Evolutionary conservation across 306 rosid genomes (phyloP).

Genomic region (Glycine tomentella): DNA sequence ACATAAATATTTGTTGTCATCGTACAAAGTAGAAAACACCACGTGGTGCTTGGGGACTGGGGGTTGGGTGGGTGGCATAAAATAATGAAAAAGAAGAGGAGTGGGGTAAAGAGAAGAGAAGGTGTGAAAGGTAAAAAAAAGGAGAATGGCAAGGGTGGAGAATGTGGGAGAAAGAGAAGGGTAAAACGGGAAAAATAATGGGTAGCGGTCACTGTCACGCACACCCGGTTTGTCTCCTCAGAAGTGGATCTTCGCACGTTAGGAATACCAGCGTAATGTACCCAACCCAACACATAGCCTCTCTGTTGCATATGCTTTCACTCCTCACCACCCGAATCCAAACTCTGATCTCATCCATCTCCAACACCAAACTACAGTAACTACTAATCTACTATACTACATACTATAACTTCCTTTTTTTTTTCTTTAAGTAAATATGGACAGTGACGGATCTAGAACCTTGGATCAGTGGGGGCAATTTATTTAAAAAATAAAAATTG

Average conservation of each 20-base stretch:
- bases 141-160: neutral
- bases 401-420: neutral
- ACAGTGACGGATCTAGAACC: too few relatives aligned
- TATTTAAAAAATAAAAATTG: too few relatives aligned
- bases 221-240: constrained; percentile 85
- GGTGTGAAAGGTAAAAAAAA: constrained; percentile 42
- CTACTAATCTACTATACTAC: constrained; percentile 34
- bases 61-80: neutral
- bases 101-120: neutral
- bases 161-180: constrained; percentile 39
- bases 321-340: constrained; percentile 54
- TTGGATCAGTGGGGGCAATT: too few relatives aligned
- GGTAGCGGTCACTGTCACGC: constrained; percentile 58
- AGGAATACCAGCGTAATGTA: constrained; percentile 51
- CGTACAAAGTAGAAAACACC: constrained; percentile 13
- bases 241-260: constrained; percentile 90
- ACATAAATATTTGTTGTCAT: neutral
- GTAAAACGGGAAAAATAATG: constrained; percentile 45
- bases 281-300: constrained; percentile 35
- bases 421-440: too few relatives aligned
- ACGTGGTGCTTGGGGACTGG: constrained; percentile 30
- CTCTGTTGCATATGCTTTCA: constrained; percentile 53
- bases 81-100: neutral
- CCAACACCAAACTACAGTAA: constrained; percentile 13
- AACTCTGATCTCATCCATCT: constrained; percentile 42